These are phyloP conservation scores for Arctium minus DNA, from an alignment of 129 eudicot genomes.

Conservation along the genomic window DNA sequence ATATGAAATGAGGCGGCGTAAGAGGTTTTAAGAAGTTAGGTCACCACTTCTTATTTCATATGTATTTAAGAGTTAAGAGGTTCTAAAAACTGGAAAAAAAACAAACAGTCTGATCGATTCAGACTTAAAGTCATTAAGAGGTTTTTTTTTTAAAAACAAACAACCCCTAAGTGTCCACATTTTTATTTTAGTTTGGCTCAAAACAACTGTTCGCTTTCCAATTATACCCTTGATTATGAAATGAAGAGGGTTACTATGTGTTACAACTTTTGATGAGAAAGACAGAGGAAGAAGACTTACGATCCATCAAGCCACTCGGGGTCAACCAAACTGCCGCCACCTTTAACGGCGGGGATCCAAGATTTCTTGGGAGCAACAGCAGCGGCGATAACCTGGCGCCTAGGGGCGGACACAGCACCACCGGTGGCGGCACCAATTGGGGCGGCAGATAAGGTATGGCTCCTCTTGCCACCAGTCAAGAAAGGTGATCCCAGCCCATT, in stretches of 20 bases:
- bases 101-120: no score
- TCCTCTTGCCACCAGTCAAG: slow-evolving; percentile 67
- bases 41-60: no score
- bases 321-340: slow-evolving; percentile 81
- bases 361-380: slow-evolving; percentile 90
- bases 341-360: slow-evolving; percentile 88
- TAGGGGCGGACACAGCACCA: slow-evolving; percentile 39
- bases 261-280: background rate
- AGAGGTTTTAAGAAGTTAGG: no score
- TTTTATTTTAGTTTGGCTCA: background rate
- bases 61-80: no score
- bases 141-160: no score
- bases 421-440: slow-evolving; percentile 20
- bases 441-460: slow-evolving; percentile 49
- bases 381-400: slow-evolving; percentile 52
- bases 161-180: no score
- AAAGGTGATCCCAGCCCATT: slow-evolving; percentile 83
- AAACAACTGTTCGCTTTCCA: background rate
- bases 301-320: slow-evolving; percentile 99
- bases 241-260: background rate
- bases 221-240: background rate
- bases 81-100: no score
- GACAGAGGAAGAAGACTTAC: slow-evolving; percentile 42
- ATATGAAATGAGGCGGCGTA: no score
- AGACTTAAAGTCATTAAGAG: no score